Evolutionary conservation across 2,329 filamentous ascomycete species (phyloP).

Genomic region (Arthroderma sp.): DNA sequence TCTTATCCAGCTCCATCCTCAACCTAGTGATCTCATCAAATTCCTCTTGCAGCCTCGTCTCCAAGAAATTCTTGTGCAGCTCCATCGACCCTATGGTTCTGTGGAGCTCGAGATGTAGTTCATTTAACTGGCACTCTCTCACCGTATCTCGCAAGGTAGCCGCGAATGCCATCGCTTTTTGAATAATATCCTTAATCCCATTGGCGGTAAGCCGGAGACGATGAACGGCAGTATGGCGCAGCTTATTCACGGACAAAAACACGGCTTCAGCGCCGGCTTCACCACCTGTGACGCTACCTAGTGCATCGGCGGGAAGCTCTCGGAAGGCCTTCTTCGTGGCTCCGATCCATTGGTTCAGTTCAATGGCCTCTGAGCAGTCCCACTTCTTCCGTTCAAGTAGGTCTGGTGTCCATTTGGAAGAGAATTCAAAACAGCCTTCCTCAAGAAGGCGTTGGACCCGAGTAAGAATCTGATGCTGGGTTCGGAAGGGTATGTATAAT

Average conservation of each 20-base stretch:
- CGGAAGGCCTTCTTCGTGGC: conserved; percentile 13
- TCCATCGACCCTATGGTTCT: conserved; percentile 12
- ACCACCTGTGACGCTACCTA: too few species aligned
- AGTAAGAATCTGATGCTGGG: conserved; percentile 27
- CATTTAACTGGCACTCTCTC: conserved; percentile 2
- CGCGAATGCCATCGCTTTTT: conserved; percentile 18
- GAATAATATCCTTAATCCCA: conserved; percentile 17
- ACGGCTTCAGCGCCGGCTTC: too few species aligned
- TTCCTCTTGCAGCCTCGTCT: conserved; percentile 1
- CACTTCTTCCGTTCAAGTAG: conserved; percentile 17
- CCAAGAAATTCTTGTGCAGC: conserved; percentile 4
- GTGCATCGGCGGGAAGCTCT: too few species aligned
- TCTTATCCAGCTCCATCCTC: conserved; percentile 3
- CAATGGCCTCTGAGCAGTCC: conserved; percentile 24
- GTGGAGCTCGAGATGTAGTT: conserved; percentile 17
- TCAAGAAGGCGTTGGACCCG: conserved; percentile 25
- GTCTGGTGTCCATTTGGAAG: conserved; percentile 20
- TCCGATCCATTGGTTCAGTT: conserved; percentile 25
- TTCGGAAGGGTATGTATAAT: conserved; percentile 19
- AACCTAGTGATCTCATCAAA: conserved; percentile 1
- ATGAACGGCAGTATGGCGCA: conserved; percentile 25
- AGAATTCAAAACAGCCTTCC: conserved; percentile 29
- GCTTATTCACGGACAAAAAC: background rate
- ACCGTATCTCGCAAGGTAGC: conserved; percentile 17
- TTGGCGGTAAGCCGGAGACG: conserved; percentile 17